Percentiles rank a stretch among this genome's conserved stretches.
Evolutionary conservation across 495 filamentous ascomycete genomes (phyloP).

Genomic region (Haplographium delicatum): DNA sequence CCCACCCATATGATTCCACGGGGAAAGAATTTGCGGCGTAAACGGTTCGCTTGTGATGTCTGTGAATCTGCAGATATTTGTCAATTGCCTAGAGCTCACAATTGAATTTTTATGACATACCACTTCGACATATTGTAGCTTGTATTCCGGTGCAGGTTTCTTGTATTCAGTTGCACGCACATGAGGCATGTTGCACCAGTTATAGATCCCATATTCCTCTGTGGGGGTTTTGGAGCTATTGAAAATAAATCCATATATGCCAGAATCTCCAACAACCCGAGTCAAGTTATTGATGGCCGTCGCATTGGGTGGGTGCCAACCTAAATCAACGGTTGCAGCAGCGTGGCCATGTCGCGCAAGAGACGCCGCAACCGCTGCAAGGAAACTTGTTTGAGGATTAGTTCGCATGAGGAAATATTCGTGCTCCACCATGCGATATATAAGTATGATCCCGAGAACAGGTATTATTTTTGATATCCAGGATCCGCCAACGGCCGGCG

Average conservation of each 20-base stretch:
- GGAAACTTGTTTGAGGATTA: conserved; percentile 6
- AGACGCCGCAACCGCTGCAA: conserved; percentile 19
- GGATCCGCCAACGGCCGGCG: neutral
- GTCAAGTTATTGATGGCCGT: conserved; percentile 53
- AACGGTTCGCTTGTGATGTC: conserved; percentile 70
- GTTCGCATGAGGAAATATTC: conserved; percentile 19
- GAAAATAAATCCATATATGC: conserved; percentile 60
- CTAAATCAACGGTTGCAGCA: conserved; percentile 36
- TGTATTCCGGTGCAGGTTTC: conserved; percentile 39
- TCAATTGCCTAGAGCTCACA: neutral
- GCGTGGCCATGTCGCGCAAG: conserved; percentile 14
- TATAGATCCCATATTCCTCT: conserved; percentile 51
- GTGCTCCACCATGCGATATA: conserved; percentile 9
- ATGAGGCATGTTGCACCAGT: conserved; percentile 77
- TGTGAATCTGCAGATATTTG: conserved; percentile 47
- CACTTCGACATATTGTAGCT: conserved; percentile 62
- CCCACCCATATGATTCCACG: conserved; percentile 57
- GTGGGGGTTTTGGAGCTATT: conserved; percentile 47
- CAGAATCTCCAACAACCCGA: conserved; percentile 42
- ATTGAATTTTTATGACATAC: conserved; percentile 30
- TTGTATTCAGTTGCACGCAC: conserved; percentile 54
- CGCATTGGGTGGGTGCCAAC: conserved; percentile 53
- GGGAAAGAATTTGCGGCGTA: conserved; percentile 66
- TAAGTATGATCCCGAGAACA: conserved; percentile 5
- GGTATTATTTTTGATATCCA: conserved; percentile 16